Conservation (phyloP, 768 basidiomycete species). For the Leccinum ochraceum region DNA sequence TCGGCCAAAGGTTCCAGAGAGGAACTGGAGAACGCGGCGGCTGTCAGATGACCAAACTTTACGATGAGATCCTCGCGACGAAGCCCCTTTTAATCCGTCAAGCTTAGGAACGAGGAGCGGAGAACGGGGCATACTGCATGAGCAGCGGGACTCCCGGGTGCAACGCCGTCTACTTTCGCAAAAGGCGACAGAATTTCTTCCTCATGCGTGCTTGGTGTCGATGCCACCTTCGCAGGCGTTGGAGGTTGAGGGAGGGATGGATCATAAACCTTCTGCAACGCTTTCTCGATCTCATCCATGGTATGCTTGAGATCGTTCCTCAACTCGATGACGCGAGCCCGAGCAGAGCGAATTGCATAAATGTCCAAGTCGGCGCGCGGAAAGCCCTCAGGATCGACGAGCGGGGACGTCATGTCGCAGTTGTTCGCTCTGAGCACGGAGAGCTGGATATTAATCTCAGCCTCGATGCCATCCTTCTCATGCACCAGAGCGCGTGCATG, state of each 20-base stretch:
- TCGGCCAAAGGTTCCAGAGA: conserved; percentile 69
- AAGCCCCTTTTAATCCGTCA: conserved; percentile 52
- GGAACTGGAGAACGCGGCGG: conserved; percentile 50
- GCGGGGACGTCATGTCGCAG: conserved; percentile 65
- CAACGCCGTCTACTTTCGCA: conserved; percentile 80
- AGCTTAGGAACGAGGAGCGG: not conserved
- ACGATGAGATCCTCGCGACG: conserved; percentile 68
- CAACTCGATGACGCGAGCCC: conserved; percentile 76
- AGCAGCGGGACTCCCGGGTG: conserved; percentile 79
- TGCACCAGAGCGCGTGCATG: conserved; percentile 65
- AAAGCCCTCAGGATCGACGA: conserved; percentile 88
- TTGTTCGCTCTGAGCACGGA: conserved; percentile 64
- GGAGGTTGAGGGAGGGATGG: conserved; percentile 29
- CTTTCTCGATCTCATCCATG: conserved; percentile 65
- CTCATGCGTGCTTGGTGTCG: conserved; percentile 20
- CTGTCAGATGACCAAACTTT: conserved; percentile 67
- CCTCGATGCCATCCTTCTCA: conserved; percentile 71
- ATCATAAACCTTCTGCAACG: conserved; percentile 70
- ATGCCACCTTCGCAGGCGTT: conserved; percentile 27
- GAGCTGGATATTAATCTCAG: conserved; percentile 62
- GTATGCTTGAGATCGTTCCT: conserved; percentile 73
- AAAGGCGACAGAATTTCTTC: conserved; percentile 48
- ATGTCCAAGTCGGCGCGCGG: conserved; percentile 87
- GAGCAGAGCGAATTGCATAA: conserved; percentile 72
- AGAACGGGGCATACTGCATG: conserved; percentile 59